Evolutionary conservation across 768 basidiomycete genomes (phyloP).

Genomic region (Leucocoprinus birnbaumii): DNA sequence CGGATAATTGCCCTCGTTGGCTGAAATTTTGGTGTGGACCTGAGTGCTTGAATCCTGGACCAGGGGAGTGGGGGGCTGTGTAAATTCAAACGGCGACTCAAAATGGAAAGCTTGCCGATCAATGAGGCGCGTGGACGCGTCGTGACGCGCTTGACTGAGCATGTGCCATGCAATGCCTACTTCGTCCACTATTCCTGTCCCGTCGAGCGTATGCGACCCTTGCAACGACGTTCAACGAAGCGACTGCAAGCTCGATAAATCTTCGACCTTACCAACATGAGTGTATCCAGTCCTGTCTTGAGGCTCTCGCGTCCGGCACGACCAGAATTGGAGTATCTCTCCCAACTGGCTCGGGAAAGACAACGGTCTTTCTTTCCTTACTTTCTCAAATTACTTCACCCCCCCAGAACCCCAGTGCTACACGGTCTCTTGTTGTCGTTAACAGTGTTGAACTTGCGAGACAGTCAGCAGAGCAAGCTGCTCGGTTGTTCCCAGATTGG

Average conservation of each 20-base stretch:
- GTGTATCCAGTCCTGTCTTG: slow-evolving; percentile 74
- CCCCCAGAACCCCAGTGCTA: slow-evolving; percentile 37
- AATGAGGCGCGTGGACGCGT: background rate
- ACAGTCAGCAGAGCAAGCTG: slow-evolving; percentile 78
- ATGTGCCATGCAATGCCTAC: slow-evolving; percentile 3
- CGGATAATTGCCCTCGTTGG: slow-evolving; percentile 10
- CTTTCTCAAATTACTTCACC: slow-evolving; percentile 61
- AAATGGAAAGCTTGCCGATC: background rate
- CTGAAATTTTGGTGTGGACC: too few species aligned
- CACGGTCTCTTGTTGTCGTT: slow-evolving; percentile 76
- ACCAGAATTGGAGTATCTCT: slow-evolving; percentile 81
- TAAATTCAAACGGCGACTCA: background rate
- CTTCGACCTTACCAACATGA: slow-evolving; percentile 89
- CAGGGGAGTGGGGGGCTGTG: background rate
- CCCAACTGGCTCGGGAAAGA: slow-evolving; percentile 87
- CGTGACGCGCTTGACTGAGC: background rate
- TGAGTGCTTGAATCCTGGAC: background rate
- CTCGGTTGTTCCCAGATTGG: slow-evolving; percentile 65
- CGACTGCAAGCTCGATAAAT: slow-evolving; percentile 22
- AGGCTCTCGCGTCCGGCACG: slow-evolving; percentile 63
- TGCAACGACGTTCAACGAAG: background rate
- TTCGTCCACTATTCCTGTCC: background rate
- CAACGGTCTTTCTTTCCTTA: slow-evolving; percentile 86
- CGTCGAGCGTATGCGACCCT: background rate
- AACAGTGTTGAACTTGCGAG: slow-evolving; percentile 87